phyloP scores from a whole-genome alignment of 129 eudicot species.

The Tanacetum coccineum region DNA sequence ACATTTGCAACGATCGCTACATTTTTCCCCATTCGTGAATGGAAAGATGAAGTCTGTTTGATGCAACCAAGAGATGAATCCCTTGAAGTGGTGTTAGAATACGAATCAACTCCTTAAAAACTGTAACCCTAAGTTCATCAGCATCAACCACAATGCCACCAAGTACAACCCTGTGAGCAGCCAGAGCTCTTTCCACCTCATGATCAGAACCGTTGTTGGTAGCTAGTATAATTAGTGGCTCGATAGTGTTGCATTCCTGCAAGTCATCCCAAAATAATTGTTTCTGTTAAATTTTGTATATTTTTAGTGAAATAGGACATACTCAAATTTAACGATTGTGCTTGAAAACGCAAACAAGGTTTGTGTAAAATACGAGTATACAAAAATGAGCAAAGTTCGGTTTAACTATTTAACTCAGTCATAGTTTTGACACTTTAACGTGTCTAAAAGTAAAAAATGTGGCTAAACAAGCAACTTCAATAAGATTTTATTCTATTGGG shows the following conservation, averaged over 20 bases:
- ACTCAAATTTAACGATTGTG: too few species aligned
- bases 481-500: too few species aligned
- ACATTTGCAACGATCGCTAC: neutral
- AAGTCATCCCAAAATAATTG: neutral
- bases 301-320: too few species aligned
- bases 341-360: too few species aligned
- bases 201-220: constrained; percentile 7
- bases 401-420: too few species aligned
- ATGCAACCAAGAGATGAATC: constrained; percentile 24
- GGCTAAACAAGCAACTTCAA: too few species aligned
- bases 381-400: too few species aligned
- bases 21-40: constrained; percentile 20
- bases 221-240: constrained; percentile 17
- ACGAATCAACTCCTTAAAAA: constrained; percentile 25
- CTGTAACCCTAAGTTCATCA: constrained; percentile 24
- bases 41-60: constrained; percentile 30
- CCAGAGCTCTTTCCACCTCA: neutral
- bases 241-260: constrained; percentile 15
- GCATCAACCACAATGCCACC: constrained; percentile 10
- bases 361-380: too few species aligned
- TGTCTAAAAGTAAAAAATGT: too few species aligned
- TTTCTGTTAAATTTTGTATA: neutral
- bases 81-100: constrained; percentile 33
- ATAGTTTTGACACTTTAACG: too few species aligned
- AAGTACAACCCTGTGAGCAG: constrained; percentile 12